These are phyloP conservation scores for Cercospora citrullina DNA, from an alignment of 2,329 filamentous ascomycete genomes.

Conservation along the genomic window DNA sequence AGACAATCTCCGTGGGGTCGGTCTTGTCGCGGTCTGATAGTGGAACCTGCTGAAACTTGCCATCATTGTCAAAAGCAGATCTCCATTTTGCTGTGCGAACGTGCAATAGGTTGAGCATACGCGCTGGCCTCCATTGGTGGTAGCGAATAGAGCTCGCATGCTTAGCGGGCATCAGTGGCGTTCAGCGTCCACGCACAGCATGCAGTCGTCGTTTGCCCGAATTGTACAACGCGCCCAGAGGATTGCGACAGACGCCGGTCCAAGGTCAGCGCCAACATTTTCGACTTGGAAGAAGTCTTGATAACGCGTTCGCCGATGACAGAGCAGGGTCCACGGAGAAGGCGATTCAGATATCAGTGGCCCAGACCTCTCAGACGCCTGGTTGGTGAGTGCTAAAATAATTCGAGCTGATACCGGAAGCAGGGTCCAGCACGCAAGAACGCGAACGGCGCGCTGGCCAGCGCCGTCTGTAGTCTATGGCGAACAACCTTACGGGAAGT, in stretches of 20 bases:
- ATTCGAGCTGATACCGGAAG: neutral
- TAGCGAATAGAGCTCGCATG: neutral
- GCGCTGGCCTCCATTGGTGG: neutral
- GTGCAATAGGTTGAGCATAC: neutral
- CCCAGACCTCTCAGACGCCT: neutral
- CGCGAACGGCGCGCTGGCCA: neutral
- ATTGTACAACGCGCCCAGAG: neutral
- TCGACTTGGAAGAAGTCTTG: neutral
- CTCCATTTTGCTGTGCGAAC: slow-evolving; percentile 1
- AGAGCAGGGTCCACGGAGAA: neutral
- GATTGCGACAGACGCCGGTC: neutral
- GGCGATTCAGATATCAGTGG: neutral
- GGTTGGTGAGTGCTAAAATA: neutral
- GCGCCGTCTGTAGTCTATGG: neutral
- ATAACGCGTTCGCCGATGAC: neutral
- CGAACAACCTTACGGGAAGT: neutral
- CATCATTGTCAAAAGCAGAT: neutral
- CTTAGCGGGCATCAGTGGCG: slow-evolving; percentile 2
- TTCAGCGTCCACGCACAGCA: neutral
- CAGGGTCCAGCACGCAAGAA: slow-evolving; percentile 1
- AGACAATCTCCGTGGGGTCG: slow-evolving; percentile 19
- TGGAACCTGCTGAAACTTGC: slow-evolving; percentile 2
- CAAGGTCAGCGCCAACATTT: neutral
- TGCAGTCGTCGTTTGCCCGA: neutral
- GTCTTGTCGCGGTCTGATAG: slow-evolving; percentile 13